Conservation (phyloP, 345 rosid species). For the Excoecaria cochinchinensis region DNA sequence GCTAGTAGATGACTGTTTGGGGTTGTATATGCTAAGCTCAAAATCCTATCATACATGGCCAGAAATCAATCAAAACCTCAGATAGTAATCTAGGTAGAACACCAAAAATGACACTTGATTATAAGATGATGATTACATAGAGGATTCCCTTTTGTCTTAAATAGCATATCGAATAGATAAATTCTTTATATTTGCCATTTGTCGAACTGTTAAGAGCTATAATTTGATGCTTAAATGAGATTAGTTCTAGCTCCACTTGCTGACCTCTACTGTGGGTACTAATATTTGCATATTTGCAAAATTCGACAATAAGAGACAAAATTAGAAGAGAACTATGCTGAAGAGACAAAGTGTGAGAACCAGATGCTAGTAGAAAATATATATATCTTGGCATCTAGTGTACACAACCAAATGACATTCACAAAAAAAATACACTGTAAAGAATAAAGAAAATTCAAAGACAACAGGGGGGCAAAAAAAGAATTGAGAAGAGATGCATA, state of each 20-base stretch:
- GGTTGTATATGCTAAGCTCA: conserved; percentile 67
- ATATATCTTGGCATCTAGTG: neutral
- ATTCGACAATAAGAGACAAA: neutral
- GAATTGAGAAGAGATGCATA: conserved; percentile 33
- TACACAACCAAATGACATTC: conserved; percentile 5
- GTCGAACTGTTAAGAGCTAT: neutral
- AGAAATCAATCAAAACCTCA: conserved; percentile 15
- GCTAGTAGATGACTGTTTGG: conserved; percentile 63
- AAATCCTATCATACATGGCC: conserved; percentile 48
- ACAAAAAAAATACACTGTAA: neutral
- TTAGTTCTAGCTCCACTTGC: neutral
- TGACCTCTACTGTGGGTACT: neutral
- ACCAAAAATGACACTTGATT: neutral
- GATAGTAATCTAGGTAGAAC: neutral
- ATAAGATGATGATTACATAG: too few species aligned
- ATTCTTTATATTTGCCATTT: neutral
- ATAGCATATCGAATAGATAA: neutral
- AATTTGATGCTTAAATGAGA: neutral
- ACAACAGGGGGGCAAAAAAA: neutral
- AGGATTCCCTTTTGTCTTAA: too few species aligned
- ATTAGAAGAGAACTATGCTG: neutral
- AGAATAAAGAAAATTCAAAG: neutral
- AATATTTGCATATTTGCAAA: neutral
- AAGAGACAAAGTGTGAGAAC: neutral
- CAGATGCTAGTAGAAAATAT: neutral